Base-by-base conservation (phyloP, 2,329 filamentous ascomycete genomes). In the Anthostomella pinea region DNA sequence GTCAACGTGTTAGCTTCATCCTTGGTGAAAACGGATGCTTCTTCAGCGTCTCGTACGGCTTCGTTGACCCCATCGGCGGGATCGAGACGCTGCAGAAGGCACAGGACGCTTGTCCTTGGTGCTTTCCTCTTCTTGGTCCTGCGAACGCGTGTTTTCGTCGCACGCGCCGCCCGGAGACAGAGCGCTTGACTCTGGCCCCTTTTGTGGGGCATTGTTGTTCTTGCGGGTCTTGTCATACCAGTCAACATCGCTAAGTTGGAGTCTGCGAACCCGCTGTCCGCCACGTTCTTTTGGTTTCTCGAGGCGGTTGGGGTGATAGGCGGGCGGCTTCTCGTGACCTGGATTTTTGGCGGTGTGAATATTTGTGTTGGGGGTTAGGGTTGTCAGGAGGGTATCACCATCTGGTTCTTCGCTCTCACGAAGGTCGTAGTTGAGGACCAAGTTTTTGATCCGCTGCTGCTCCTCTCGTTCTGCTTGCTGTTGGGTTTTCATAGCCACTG, bases 371-470 rank as follows among this genome's bases (percentile, higher is more conserved):
- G 52, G 62, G 50, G 53, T 54, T 43, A 66, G 67, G 59, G 71
- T 63, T 57, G 53, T 50, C 52, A 61, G 54, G 60, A 57, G 51
- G 53, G 64, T 59, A 69, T 79, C 76, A 94, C 88, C 83, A 70
- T 93, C 86, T 56, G 73, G 67, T 48, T 89, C 83, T 58, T 94
- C 87, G 51, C 72, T 83, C 56, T 94, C 89, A 33, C 87, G 82
- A 58, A 95, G 79, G 66, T 98, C 93, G 59, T 96, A 95, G 64
- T 96, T 97, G 52, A 98, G 72, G 35, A 98, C 93, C 29, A 98
- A 74, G 56, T 88, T 95, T 70, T 98, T 98, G 78, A 98, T 98
- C 45, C 93, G 86, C 63, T 96, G 89, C 63, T 98, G 91, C 63
- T 98, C 94, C 59, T 95, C 93, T 35, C 85, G 84, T 60, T 97